Evolutionary conservation across 2,329 filamentous ascomycete species (phyloP), one percentile per base, ranked within the genome.

Genomic region (Phyllosticta citribraziliensis): DNA sequence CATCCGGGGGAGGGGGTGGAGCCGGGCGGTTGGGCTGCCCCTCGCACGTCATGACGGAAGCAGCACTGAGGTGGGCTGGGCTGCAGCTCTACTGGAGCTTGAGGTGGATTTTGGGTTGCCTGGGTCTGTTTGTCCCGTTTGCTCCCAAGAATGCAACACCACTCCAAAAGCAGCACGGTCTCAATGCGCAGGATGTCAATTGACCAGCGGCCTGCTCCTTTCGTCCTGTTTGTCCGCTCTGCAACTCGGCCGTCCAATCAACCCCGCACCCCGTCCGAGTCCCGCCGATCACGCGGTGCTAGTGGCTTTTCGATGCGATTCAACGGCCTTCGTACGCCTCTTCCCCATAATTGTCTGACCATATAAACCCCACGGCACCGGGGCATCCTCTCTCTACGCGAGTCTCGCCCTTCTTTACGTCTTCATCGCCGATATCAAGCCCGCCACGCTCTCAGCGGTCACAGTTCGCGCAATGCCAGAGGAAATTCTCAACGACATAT

Each of bases 401-500:
- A 47, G 47, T 53, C 12, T 33, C 11, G 40, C 40, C 35, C 6
- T 52, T 12, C 24, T 52, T 9, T 24, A 51, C 11, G 14, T 35
- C 24, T 33, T 33, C 9, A 17, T 52, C 14, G 3, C 53, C 30
- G 12, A 20, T 11, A 22, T 22, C 22, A 22, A 2, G 22, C 22
- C 22, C 22, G 22, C 22, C 2, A 22, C 22, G 22, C 22, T 22
- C 22, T 17, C 33, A 6, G 22, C 33, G 33, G 19, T 25, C 51
- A 40, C 54, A 5, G 6, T n/a, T 27, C n/a, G 30, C 55, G 50
- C 57, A 65, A 80, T 80, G 78, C 71, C 76, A 20, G 76, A 80
- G 64, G 74, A 75, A 19, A 75, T 80, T 60, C 85, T 99, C 57
- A 87, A 97, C 79, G 93, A 99, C 74, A 97, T 99, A 70, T 96